Percentiles rank a stretch among this genome's conserved stretches.
phyloP scores from a whole-genome alignment of 2,329 filamentous ascomycete genomes.

The Scopulariopsis brevicaulis region DNA sequence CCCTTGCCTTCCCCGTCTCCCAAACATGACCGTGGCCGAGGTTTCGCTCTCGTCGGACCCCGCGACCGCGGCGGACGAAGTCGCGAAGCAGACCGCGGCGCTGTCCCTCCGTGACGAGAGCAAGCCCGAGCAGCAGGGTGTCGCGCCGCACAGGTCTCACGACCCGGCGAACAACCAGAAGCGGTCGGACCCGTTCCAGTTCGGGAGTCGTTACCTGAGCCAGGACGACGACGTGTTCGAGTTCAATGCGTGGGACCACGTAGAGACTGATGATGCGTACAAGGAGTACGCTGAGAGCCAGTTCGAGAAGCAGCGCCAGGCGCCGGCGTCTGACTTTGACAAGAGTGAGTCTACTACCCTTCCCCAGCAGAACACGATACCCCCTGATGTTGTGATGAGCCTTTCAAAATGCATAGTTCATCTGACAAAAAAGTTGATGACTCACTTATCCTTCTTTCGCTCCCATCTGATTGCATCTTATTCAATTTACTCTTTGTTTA shows the following conservation, averaged over 20 bases:
- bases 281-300: slow-evolving; percentile 76
- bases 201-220: slow-evolving; percentile 78
- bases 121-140: slow-evolving; percentile 7
- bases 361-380: slow-evolving; percentile 11
- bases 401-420: slow-evolving; percentile 55
- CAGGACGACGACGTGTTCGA: slow-evolving; percentile 85
- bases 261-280: slow-evolving; percentile 84
- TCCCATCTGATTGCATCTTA: slow-evolving; percentile 51
- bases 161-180: slow-evolving; percentile 67
- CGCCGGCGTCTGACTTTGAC: slow-evolving; percentile 88
- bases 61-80: slow-evolving; percentile 1
- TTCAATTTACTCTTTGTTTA: slow-evolving; percentile 8
- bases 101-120: slow-evolving; percentile 3
- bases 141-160: slow-evolving; percentile 57
- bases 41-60: slow-evolving; percentile 6
- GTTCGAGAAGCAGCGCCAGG: slow-evolving; percentile 71
- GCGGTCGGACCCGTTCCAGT: slow-evolving; percentile 85
- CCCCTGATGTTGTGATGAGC: slow-evolving; percentile 41
- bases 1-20: background rate
- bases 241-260: slow-evolving; percentile 99
- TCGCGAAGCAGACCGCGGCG: slow-evolving; percentile 3
- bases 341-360: slow-evolving; percentile 44
- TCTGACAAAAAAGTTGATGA: slow-evolving; percentile 53
- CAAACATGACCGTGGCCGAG: slow-evolving; percentile 5
- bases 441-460: slow-evolving; percentile 58